A percentile compares a stretch with the other conserved stretches of the same genome.
phyloP scores from a whole-genome alignment of 352 stramenopile species.

The Globisporangium recalcitrans region DNA sequence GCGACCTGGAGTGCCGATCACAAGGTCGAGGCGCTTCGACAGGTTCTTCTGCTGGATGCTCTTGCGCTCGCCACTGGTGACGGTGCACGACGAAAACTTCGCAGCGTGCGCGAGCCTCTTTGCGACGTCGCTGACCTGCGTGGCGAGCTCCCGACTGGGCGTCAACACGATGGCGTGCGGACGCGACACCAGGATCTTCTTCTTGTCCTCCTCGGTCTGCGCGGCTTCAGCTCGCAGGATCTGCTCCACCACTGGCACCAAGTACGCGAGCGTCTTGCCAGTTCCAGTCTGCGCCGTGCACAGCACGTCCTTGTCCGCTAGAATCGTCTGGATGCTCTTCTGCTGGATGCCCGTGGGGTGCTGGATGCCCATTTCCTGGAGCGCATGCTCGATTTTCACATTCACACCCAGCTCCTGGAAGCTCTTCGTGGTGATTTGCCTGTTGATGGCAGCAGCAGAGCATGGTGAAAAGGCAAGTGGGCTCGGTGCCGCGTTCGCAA shows the following conservation, averaged over 20 bases:
- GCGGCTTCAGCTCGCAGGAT: conserved; percentile 35
- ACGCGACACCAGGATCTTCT: conserved; percentile 25
- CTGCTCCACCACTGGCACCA: conserved; percentile 53
- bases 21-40: conserved; percentile 44
- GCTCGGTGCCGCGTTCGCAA: no score
- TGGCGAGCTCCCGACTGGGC: conserved; percentile 61
- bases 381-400: conserved; percentile 28
- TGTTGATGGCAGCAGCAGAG: background rate
- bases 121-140: conserved; percentile 63
- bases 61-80: conserved; percentile 68
- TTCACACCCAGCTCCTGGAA: conserved; percentile 47
- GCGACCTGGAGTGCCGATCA: conserved; percentile 72
- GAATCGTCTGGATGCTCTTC: conserved; percentile 44
- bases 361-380: conserved; percentile 46
- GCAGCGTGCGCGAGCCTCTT: conserved; percentile 59
- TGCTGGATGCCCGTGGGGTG: conserved; percentile 48
- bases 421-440: conserved; percentile 3
- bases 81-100: conserved; percentile 59
- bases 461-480: background rate
- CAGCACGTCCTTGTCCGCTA: conserved; percentile 36
- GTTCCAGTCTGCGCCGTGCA: conserved; percentile 62
- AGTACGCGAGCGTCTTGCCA: conserved; percentile 63
- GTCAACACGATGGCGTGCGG: conserved; percentile 53
- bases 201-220: conserved; percentile 14
- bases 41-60: conserved; percentile 57